A percentile compares a stretch with the other conserved stretches of the same genome.
Evolutionary conservation across 106 monocot genomes (phyloP).

Genomic region (Platanthera zijinensis): DNA sequence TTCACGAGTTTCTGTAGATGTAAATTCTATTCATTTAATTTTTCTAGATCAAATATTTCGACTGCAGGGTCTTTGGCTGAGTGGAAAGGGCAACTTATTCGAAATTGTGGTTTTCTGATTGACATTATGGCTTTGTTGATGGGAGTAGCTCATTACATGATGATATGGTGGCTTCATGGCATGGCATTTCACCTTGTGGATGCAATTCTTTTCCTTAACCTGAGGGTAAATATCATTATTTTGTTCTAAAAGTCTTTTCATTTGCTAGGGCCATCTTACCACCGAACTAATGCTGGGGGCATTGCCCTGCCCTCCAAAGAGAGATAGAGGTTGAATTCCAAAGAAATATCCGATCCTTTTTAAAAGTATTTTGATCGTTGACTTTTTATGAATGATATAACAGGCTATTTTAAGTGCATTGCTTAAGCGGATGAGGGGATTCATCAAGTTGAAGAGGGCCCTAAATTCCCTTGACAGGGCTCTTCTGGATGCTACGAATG

Average conservation of each 20-base stretch:
- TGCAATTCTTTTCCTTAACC: slow-evolving; percentile 75
- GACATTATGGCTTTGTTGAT: slow-evolving; percentile 69
- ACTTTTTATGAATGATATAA: slow-evolving; percentile 1
- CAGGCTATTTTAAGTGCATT: slow-evolving; percentile 69
- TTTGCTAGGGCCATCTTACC: neutral
- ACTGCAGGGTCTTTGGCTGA: slow-evolving; percentile 77
- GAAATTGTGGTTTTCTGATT: slow-evolving; percentile 78
- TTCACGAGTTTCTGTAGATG: neutral
- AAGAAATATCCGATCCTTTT: neutral
- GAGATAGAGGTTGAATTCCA: neutral
- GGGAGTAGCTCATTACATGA: slow-evolving; percentile 79
- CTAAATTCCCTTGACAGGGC: slow-evolving; percentile 72
- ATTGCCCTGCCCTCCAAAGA: neutral
- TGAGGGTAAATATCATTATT: slow-evolving; percentile 52
- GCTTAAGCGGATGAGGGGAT: slow-evolving; percentile 61
- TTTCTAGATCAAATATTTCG: neutral
- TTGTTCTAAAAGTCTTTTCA: neutral
- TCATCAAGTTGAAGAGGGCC: slow-evolving; percentile 69
- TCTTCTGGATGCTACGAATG: slow-evolving; percentile 86
- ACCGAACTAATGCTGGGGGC: neutral
- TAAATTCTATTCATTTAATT: neutral
- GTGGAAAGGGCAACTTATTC: slow-evolving; percentile 54
- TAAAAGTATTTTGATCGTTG: neutral
- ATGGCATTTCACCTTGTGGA: slow-evolving; percentile 88
- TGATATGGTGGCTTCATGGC: slow-evolving; percentile 90